Percentiles rank a stretch among this genome's conserved stretches.
Evolutionary conservation across 23 red algal genomes (phyloP).

Genomic region (Cyanidium caldarium): DNA sequence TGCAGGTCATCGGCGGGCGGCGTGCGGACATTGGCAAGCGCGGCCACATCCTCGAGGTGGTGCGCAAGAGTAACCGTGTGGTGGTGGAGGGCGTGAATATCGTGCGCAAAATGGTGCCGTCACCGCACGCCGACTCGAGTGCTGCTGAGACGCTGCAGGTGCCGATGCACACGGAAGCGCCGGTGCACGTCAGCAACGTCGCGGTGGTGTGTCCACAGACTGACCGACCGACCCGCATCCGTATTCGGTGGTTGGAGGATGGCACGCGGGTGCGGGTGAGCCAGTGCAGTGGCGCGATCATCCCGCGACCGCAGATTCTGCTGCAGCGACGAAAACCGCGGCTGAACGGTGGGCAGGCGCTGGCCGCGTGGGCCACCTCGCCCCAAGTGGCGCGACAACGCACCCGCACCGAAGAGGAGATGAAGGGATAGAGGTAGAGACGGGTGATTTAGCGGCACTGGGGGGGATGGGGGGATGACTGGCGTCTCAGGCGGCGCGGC

Average conservation of each 20-base stretch:
- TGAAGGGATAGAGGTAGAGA: too few relatives aligned
- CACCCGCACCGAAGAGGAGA: too few relatives aligned
- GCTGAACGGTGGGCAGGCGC: background rate
- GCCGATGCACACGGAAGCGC: constrained; percentile 37
- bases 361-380: background rate
- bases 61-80: constrained; percentile 37
- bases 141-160: background rate
- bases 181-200: constrained; percentile 56
- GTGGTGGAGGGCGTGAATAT: constrained; percentile 46
- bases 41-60: constrained; percentile 40
- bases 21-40: constrained; percentile 22
- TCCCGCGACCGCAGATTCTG: constrained; percentile 61
- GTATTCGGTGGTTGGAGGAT: constrained; percentile 61
- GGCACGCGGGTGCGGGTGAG: constrained; percentile 76
- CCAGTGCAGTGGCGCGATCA: constrained; percentile 48
- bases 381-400: too few relatives aligned
- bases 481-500: too few relatives aligned
- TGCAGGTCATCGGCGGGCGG: constrained; percentile 48
- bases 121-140: background rate
- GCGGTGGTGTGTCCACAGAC: constrained; percentile 70
- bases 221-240: constrained; percentile 32
- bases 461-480: too few relatives aligned
- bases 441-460: too few relatives aligned
- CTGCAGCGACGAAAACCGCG: constrained; percentile 27
- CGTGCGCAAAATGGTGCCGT: constrained; percentile 17